Percentiles rank a stretch among this genome's conserved stretches.
Conservation (phyloP, 1,284 basidiomycete genomes). For the Fomes fomentarius region DNA sequence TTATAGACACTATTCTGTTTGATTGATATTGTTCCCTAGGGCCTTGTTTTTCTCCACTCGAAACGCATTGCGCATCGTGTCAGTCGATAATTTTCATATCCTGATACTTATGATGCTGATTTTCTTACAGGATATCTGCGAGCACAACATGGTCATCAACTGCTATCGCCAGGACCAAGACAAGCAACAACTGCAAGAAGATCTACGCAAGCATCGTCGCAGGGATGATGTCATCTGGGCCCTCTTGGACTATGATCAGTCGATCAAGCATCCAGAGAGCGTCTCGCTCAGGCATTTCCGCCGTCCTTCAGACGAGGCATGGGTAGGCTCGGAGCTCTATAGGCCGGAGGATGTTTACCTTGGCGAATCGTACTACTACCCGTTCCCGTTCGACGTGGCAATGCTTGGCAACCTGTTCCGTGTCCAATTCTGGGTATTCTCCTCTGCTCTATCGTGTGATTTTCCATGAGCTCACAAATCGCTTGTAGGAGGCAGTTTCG, state of each 20-base stretch:
- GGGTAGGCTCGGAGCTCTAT: not conserved
- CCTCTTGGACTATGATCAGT: conserved; percentile 18
- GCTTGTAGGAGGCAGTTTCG: not conserved
- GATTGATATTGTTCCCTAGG: not conserved
- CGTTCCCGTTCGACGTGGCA: conserved; percentile 20
- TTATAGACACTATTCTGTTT: not conserved
- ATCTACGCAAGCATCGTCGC: conserved; percentile 3
- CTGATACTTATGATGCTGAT: not conserved
- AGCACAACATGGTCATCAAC: conserved; percentile 3
- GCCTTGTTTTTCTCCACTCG: conserved; percentile 1
- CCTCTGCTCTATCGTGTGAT: not conserved
- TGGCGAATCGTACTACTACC: conserved; percentile 14
- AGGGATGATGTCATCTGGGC: not conserved
- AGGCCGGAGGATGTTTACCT: conserved; percentile 1
- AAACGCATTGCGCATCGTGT: conserved; percentile 7
- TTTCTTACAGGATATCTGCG: not conserved
- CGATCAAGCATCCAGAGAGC: conserved; percentile 2
- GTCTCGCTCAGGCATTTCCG: conserved; percentile 4
- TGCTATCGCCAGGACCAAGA: not conserved
- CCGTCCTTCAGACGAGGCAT: not conserved
- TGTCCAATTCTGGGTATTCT: conserved; percentile 3
- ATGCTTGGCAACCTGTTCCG: conserved; percentile 12
- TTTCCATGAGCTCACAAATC: not conserved
- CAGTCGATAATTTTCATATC: not conserved
- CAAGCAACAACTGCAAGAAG: not conserved